These are phyloP conservation scores for Cucurbita moschata DNA, from an alignment of 306 rosid genomes.

Conservation along the genomic window DNA sequence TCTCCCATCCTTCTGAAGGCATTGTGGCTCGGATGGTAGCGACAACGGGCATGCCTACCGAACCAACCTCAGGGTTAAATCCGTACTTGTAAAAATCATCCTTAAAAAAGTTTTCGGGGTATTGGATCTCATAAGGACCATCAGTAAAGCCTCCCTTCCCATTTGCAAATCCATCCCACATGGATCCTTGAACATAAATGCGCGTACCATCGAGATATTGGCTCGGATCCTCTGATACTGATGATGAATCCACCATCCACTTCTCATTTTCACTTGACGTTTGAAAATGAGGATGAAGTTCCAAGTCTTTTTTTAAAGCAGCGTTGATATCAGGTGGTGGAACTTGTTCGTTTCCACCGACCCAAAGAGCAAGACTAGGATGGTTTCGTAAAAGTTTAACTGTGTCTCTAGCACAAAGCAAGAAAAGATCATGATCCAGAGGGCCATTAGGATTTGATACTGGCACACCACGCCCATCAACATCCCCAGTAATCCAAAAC, in stretches of 20 bases:
- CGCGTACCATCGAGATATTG: conserved; percentile 89
- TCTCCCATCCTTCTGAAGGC: conserved; percentile 82
- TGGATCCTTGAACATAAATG: conserved; percentile 63
- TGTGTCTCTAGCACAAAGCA: conserved; percentile 87
- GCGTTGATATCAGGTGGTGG: conserved; percentile 69
- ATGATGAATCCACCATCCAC: conserved; percentile 14
- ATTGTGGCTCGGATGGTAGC: conserved; percentile 86
- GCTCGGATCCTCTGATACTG: conserved; percentile 39
- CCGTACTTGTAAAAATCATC: conserved; percentile 46
- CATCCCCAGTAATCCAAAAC: conserved; percentile 97
- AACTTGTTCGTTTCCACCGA: conserved; percentile 93
- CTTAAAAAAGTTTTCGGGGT: conserved; percentile 72
- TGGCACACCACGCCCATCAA: conserved; percentile 80
- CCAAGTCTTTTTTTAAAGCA: conserved; percentile 56
- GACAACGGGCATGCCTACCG: conserved; percentile 81
- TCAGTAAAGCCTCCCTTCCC: conserved; percentile 74
- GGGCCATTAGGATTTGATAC: conserved; percentile 81
- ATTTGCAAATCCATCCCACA: conserved; percentile 95
- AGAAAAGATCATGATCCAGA: conserved; percentile 79
- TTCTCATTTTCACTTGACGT: conserved; percentile 15
- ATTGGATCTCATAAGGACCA: conserved; percentile 91
- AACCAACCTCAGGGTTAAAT: conserved; percentile 96
- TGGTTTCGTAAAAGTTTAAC: conserved; percentile 88
- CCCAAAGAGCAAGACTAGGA: conserved; percentile 97
- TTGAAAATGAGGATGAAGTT: conserved; percentile 61